A percentile compares a stretch with the other conserved stretches of the same genome.
Conservation (phyloP, 2,329 filamentous ascomycete genomes). For the Ampelomyces quisqualis region DNA sequence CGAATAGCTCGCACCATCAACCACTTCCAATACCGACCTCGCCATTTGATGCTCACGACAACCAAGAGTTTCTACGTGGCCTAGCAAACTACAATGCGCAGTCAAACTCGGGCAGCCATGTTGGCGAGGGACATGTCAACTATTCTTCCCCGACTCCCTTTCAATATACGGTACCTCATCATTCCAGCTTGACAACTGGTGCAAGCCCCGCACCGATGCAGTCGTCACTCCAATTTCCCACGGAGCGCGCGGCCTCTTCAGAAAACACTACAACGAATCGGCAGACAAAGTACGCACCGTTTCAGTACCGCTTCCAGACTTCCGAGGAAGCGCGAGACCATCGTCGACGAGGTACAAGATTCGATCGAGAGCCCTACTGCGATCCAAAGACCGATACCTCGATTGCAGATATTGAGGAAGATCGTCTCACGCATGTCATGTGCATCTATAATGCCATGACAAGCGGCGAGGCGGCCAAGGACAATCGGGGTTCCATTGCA, state of each 20-base stretch:
- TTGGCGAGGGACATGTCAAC: no score
- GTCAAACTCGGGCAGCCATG: slow-evolving; percentile 6
- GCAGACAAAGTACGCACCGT: slow-evolving; percentile 21
- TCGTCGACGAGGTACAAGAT: slow-evolving; percentile 29
- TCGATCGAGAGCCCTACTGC: slow-evolving; percentile 29
- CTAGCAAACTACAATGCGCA: slow-evolving; percentile 12
- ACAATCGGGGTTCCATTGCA: slow-evolving; percentile 35
- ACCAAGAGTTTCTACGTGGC: slow-evolving; percentile 14
- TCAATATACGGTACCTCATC: no score
- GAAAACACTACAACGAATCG: not conserved
- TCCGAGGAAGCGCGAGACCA: slow-evolving; percentile 25
- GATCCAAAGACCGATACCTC: slow-evolving; percentile 23
- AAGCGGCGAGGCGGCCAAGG: slow-evolving; percentile 29
- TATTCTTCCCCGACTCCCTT: no score
- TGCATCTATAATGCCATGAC: slow-evolving; percentile 41
- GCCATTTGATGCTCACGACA: slow-evolving; percentile 6
- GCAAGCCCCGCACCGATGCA: no score
- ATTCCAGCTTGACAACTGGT: no score
- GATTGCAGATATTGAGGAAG: slow-evolving; percentile 20
- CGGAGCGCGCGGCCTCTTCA: not conserved
- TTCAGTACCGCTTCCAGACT: slow-evolving; percentile 20
- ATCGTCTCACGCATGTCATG: slow-evolving; percentile 29
- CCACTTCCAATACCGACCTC: slow-evolving; percentile 1
- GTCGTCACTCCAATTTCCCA: slow-evolving; percentile 1
- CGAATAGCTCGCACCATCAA: slow-evolving; percentile 7